phyloP scores from a whole-genome alignment of 352 stramenopile genomes.

The Phytopythium ostracodes region DNA sequence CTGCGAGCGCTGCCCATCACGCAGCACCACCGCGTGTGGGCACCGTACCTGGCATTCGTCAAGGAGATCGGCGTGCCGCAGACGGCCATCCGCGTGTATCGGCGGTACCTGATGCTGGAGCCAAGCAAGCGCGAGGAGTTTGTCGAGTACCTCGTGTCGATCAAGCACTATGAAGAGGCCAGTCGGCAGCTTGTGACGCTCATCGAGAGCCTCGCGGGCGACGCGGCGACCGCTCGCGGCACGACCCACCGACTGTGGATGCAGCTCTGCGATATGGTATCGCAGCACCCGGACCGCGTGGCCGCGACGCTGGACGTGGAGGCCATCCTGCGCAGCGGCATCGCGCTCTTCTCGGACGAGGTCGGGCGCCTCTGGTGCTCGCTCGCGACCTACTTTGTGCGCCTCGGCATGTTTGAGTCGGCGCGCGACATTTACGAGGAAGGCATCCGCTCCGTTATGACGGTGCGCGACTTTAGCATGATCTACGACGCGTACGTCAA shows the following conservation, averaged over 20 bases:
- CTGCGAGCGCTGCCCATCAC: conserved; percentile 96
- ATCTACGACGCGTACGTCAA: conserved; percentile 99
- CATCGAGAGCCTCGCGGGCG: conserved; percentile 44
- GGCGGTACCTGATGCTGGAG: conserved; percentile 84
- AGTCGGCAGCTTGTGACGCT: conserved; percentile 79
- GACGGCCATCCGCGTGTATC: conserved; percentile 85
- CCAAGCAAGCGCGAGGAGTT: conserved; percentile 67
- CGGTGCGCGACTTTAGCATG: conserved; percentile 96
- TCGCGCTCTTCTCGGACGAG: conserved; percentile 94
- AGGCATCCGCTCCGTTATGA: conserved; percentile 67
- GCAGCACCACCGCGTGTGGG: conserved; percentile 97
- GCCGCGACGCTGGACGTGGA: conserved; percentile 91
- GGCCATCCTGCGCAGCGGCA: conserved; percentile 92
- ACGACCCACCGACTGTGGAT: conserved; percentile 96
- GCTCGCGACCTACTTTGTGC: conserved; percentile 97
- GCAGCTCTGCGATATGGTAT: conserved; percentile 95
- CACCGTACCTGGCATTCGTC: conserved; percentile 89
- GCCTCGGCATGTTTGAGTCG: conserved; percentile 95
- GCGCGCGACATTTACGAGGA: conserved; percentile 97
- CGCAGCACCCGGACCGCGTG: conserved; percentile 91
- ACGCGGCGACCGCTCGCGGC: conserved; percentile 26
- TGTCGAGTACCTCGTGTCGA: conserved; percentile 72
- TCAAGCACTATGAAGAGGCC: conserved; percentile 77
- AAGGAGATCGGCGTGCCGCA: conserved; percentile 66
- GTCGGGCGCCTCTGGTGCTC: conserved; percentile 97